These are phyloP conservation scores for Boechera stricta DNA, from an alignment of 345 rosid genomes.

Conservation along the genomic window DNA sequence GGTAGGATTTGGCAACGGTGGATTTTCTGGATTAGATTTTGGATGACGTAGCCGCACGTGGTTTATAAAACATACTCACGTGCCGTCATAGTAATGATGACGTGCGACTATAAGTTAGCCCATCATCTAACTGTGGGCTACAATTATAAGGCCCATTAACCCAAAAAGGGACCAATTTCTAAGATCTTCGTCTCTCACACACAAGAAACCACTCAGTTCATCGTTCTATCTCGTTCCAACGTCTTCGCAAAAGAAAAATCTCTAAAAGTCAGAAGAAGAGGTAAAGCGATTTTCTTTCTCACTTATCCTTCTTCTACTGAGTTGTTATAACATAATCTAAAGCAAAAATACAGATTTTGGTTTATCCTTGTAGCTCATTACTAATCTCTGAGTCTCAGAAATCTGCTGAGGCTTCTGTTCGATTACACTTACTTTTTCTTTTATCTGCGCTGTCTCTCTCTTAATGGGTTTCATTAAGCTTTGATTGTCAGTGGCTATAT, in stretches of 20 bases:
- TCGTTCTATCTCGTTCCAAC: conserved; percentile 37
- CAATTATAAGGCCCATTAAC: conserved; percentile 10
- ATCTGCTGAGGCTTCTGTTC: background rate
- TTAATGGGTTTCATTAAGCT: conserved; percentile 14
- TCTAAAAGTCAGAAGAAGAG: conserved; percentile 15
- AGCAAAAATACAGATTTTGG: background rate
- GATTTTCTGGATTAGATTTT: conserved; percentile 48
- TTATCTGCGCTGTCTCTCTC: background rate
- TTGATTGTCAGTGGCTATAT: background rate
- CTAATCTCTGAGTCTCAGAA: background rate
- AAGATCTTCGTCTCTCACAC: background rate
- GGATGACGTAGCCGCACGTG: conserved; percentile 44
- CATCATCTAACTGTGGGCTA: background rate
- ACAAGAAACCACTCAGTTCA: background rate
- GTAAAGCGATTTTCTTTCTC: background rate
- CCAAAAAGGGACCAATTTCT: background rate
- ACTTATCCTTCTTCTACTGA: background rate
- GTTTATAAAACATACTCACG: background rate
- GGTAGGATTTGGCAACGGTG: conserved; percentile 20
- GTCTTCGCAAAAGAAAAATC: background rate
- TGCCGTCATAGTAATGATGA: no score
- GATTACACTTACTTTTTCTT: background rate
- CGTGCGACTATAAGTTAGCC: background rate
- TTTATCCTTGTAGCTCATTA: background rate
- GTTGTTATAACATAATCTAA: background rate